Base-by-base conservation (phyloP, 805 yeast species). In the Metschnikowia anglica region DNA sequence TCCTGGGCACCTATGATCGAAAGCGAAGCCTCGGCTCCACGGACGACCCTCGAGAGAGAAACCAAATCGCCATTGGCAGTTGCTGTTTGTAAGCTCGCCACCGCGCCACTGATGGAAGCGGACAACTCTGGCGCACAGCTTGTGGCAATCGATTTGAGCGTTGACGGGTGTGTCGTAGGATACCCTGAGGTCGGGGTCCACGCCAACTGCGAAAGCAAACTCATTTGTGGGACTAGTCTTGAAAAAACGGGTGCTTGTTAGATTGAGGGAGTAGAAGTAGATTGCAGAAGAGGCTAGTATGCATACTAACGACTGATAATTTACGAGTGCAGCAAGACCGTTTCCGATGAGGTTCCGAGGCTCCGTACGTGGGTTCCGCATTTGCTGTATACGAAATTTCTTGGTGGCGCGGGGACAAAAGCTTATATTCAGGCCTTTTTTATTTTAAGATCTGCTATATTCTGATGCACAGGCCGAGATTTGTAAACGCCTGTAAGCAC, bases 21-120 rank as follows among this genome's bases (percentile, higher is more conserved):
- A 39, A 65, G 49, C 3, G 73, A 67, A 1, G 72, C 73, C 37
- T 59, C 48, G 5, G 70, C 72, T 2, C 72, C 72, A 28, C 72
- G 48, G 7, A 51, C 41, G 6, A 51, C 44, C 37, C 52, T 49
- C 3, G 70, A 62, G 17, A 59, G 54, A 2, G 59, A 48, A 4
- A 37, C 21, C 24, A 63, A 48, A 8, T 56, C 58, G 11, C 30
- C 34, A 3, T n/a, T 15, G 26, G 38, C 48, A 0, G 62, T 59
- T 31, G 47, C 65, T 1, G 68, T 62, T 10, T 40, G 40, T 3
- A 56, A 49, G 18, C 44, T 42, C 10, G 34, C 41, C n/a, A 43
- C 16, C 2, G 52, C 54, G 3, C 42, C 37, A 41, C 20, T 49
- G 26, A 43, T 43, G 7, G 54, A 41, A 3, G 51, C 38, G 8